Evolutionary conservation across 176 grass and related monocot genomes (phyloP), one percentile per base, ranked within the genome.

Genomic region (Hsuehochloa calcarea): DNA sequence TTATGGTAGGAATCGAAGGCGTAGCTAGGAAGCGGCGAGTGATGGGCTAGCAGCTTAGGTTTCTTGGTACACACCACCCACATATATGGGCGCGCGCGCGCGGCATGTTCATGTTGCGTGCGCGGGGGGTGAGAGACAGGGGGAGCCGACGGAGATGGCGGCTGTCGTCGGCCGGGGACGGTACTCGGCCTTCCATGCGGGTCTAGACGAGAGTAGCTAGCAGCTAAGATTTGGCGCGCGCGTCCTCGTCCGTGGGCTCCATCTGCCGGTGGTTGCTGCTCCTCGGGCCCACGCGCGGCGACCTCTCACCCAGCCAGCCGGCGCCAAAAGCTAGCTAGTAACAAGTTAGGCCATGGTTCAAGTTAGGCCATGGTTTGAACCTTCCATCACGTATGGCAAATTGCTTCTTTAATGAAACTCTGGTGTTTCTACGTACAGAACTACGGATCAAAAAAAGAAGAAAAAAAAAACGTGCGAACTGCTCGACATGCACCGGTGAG

Each of bases 261-360:
- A n/a, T 41, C 52, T 79, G 76, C 23, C 39, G 75, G 75, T 78
- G 75, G 75, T 78, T 17, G 75, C 46, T 64, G 58, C 56, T 11
- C 11, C 0, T 16, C 75, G 35, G 35, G 11, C 4, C 74, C 49
- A 7, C 34, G 4, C 25, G 8, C 25, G 14, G 16, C 41, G 59
- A 65, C 41, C 40, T 40, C 44, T 22, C 59, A 3, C 72, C 49
- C 72, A 6, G 50, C 50, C 50, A 16, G 1, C 19, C 1, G 19
- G 16, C 50, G 19, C 54, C 54, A 56, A 8, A 22, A n/a, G 54
- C 17, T 7, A 54, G 50, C 2, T 3, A 7, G 4, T 13, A 2
- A 52, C 50, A 6, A 52, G 50, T 16, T 52, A 17, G 50, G 13
- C 50, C 50, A 17, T 16, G n/a, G n/a, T n/a, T n/a, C 31, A 34